These are phyloP conservation scores for Epichloe aotearoae DNA, from an alignment of 2,329 filamentous ascomycete species.

Conservation along the genomic window DNA sequence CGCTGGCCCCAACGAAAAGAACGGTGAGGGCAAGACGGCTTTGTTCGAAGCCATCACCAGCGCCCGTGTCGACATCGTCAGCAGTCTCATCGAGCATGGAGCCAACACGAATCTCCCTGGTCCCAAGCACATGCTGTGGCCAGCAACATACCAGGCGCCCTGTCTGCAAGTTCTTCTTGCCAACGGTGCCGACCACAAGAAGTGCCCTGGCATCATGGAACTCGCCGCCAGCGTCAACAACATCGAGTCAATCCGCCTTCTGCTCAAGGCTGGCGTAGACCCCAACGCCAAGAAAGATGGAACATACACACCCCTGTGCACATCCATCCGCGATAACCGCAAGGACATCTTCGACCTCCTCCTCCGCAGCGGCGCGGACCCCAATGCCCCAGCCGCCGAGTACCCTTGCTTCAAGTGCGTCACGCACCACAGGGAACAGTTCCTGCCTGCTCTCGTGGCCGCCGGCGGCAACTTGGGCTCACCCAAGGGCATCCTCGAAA, in stretches of 20 bases:
- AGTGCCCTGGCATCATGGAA: conserved; percentile 50
- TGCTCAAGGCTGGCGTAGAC: conserved; percentile 45
- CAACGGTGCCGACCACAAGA: conserved; percentile 46
- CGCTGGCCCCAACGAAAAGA: conserved; percentile 45
- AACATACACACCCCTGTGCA: conserved; percentile 54
- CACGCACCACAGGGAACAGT: conserved; percentile 49
- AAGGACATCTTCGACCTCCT: conserved; percentile 48
- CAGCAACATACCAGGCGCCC: conserved; percentile 43
- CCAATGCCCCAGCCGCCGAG: conserved; percentile 49
- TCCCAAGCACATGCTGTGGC: conserved; percentile 57
- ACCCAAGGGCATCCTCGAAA: conserved; percentile 54
- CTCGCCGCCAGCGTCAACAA: conserved; percentile 50
- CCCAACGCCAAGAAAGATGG: conserved; percentile 51
- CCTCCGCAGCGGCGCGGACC: conserved; percentile 42
- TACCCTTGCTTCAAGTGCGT: conserved; percentile 57
- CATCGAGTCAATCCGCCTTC: conserved; percentile 43
- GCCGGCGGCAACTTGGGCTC: conserved; percentile 45
- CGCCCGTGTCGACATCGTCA: conserved; percentile 43
- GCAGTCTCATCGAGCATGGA: conserved; percentile 35
- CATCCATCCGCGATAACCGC: conserved; percentile 53
- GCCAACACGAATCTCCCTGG: conserved; percentile 57
- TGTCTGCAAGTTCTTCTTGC: conserved; percentile 45
- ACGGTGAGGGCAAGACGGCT: conserved; percentile 46
- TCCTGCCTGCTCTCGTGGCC: conserved; percentile 43
- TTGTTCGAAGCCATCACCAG: conserved; percentile 48